These are phyloP conservation scores for Penicillium ucsense DNA, from an alignment of 495 filamentous ascomycete genomes.

Conservation along the genomic window DNA sequence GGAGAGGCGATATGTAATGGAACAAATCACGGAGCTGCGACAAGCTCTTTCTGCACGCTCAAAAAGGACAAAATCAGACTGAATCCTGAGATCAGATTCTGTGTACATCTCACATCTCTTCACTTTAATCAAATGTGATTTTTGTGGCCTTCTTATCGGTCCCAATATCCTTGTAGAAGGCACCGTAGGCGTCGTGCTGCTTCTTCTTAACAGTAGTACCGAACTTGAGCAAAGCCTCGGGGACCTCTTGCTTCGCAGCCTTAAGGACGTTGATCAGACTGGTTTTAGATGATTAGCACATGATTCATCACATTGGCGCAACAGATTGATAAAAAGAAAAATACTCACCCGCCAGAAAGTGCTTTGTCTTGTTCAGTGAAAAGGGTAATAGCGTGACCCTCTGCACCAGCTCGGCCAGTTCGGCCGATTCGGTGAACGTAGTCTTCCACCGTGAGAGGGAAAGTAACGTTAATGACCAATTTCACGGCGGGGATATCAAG, in stretches of 20 bases:
- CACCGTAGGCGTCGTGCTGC: slow-evolving; percentile 84
- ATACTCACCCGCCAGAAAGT: slow-evolving; percentile 69
- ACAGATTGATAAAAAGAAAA: no score
- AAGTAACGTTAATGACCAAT: slow-evolving; percentile 80
- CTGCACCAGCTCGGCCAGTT: slow-evolving; percentile 82
- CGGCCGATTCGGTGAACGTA: slow-evolving; percentile 93
- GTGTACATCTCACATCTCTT: background rate
- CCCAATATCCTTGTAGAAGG: slow-evolving; percentile 77
- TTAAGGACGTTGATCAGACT: slow-evolving; percentile 85
- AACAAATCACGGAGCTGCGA: slow-evolving; percentile 35
- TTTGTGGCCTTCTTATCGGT: slow-evolving; percentile 76
- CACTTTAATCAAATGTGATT: slow-evolving; percentile 77
- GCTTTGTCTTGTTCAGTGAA: slow-evolving; percentile 93
- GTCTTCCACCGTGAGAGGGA: slow-evolving; percentile 63
- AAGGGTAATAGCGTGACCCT: slow-evolving; percentile 77
- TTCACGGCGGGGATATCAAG: slow-evolving; percentile 92
- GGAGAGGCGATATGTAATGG: slow-evolving; percentile 49
- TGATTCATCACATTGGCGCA: background rate
- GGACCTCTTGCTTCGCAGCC: slow-evolving; percentile 78
- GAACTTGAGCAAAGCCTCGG: slow-evolving; percentile 81
- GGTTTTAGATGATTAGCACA: slow-evolving; percentile 6
- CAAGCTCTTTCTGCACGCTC: slow-evolving; percentile 13
- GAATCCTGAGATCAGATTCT: slow-evolving; percentile 4
- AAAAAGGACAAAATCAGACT: slow-evolving; percentile 13
- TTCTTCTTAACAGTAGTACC: slow-evolving; percentile 99